phyloP scores from a whole-genome alignment of 192 early-diverging fungal species.

The Rhizophagus prolifer region DNA sequence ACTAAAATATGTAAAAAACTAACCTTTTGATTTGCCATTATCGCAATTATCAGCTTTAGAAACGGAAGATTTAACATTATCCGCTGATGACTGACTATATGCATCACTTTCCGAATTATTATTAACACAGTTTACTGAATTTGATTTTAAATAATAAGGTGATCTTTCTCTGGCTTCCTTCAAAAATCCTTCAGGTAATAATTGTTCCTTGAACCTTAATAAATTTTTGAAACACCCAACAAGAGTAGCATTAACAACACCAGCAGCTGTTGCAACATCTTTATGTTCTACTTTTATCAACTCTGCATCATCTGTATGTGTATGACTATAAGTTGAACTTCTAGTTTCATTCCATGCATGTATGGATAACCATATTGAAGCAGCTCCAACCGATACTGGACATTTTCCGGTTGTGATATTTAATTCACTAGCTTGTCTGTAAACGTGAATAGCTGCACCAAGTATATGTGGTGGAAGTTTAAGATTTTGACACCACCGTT shows the following conservation, averaged over 20 bases:
- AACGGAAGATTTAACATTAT: background rate
- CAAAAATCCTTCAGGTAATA: conserved; percentile 43
- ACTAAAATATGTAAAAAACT: background rate
- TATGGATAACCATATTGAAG: conserved; percentile 61
- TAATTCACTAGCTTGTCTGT: conserved; percentile 55
- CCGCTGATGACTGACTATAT: background rate
- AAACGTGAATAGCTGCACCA: conserved; percentile 49
- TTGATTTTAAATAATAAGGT: background rate
- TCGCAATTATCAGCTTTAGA: background rate
- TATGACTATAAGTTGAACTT: conserved; percentile 29
- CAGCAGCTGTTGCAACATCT: conserved; percentile 54
- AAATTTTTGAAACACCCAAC: conserved; percentile 57
- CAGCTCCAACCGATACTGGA: conserved; percentile 62
- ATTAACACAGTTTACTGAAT: background rate
- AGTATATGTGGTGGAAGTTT: conserved; percentile 53
- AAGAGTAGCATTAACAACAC: conserved; percentile 61
- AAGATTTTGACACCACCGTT: conserved; percentile 59
- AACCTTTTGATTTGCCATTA: background rate
- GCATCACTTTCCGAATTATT: background rate
- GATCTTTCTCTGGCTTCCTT: conserved; percentile 28
- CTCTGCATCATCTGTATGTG: conserved; percentile 36
- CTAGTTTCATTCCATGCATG: conserved; percentile 56
- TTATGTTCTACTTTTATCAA: conserved; percentile 51
- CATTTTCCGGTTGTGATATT: conserved; percentile 64
- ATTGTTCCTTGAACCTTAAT: conserved; percentile 35